These are phyloP conservation scores for Apiospora sp. DNA, from an alignment of 2,329 filamentous ascomycete species.

Conservation along the genomic window DNA sequence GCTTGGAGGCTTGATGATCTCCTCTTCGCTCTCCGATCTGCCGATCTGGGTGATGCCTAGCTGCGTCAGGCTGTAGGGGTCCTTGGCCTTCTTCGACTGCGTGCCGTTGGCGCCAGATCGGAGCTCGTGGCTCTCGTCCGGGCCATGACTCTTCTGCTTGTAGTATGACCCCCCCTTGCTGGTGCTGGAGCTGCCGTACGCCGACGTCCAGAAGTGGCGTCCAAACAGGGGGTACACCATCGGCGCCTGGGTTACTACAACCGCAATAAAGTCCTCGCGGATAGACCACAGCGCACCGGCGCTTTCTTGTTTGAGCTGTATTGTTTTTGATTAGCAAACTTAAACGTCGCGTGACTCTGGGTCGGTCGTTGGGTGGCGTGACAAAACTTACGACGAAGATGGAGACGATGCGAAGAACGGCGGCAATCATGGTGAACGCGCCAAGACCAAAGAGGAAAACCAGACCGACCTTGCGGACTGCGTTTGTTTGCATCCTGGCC, in stretches of 20 bases:
- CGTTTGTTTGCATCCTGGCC: conserved; percentile 22
- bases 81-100: conserved; percentile 28
- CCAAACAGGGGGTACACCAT: conserved; percentile 42
- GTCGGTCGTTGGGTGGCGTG: too few relatives aligned
- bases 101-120: conserved; percentile 11
- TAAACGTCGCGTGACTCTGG: background rate
- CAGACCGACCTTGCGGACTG: conserved; percentile 26
- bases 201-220: conserved; percentile 37
- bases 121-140: conserved; percentile 31
- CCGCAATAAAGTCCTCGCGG: conserved; percentile 48
- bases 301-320: background rate
- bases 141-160: conserved; percentile 9
- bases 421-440: conserved; percentile 27
- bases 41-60: conserved; percentile 29
- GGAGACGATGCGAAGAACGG: conserved; percentile 26
- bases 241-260: conserved; percentile 47
- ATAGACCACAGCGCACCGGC: conserved; percentile 46
- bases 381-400: conserved; percentile 26
- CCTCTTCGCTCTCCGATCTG: conserved; percentile 17
- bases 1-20: conserved; percentile 1
- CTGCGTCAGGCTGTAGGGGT: conserved; percentile 34
- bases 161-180: background rate
- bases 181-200: background rate
- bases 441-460: conserved; percentile 27
- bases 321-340: background rate